Conservation (phyloP, 305 asterid species). For the Ajuga reptans region DNA sequence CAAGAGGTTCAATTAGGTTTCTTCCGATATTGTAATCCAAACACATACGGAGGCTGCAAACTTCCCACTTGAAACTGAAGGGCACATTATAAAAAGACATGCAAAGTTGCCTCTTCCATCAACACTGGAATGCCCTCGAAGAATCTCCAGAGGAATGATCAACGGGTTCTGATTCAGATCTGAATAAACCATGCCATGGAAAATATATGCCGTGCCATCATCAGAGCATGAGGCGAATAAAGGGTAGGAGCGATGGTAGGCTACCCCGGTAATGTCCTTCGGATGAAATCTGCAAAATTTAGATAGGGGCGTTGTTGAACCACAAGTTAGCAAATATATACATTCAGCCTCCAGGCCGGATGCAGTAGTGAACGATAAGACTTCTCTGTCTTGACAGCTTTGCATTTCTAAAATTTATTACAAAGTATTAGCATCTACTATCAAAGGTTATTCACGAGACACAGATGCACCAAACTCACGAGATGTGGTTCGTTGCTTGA, state of each 20-base stretch:
- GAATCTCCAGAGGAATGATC: slow-evolving; percentile 81
- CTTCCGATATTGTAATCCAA: background rate
- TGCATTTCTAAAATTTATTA: too few species aligned
- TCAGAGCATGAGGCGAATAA: slow-evolving; percentile 91
- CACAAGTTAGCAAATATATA: too few species aligned
- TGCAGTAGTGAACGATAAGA: background rate
- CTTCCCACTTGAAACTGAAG: background rate
- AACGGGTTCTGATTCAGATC: slow-evolving; percentile 82
- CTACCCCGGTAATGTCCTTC: slow-evolving; percentile 69
- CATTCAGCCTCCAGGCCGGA: background rate
- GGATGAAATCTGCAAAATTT: slow-evolving; percentile 58
- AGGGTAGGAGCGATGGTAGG: slow-evolving; percentile 84
- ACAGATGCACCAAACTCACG: background rate
- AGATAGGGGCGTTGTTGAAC: background rate
- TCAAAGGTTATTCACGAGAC: background rate
- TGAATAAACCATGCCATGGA: slow-evolving; percentile 92
- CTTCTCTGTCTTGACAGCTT: background rate
- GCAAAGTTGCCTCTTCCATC: slow-evolving; percentile 66
- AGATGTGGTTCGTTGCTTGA: background rate
- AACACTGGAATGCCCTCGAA: slow-evolving; percentile 65
- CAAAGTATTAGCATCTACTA: background rate
- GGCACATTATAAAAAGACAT: background rate
- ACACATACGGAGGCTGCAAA: background rate
- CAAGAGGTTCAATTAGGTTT: background rate
- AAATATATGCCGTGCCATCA: slow-evolving; percentile 77